phyloP scores from a whole-genome alignment of 768 basidiomycete genomes.

The Rhodotorula graminis region DNA sequence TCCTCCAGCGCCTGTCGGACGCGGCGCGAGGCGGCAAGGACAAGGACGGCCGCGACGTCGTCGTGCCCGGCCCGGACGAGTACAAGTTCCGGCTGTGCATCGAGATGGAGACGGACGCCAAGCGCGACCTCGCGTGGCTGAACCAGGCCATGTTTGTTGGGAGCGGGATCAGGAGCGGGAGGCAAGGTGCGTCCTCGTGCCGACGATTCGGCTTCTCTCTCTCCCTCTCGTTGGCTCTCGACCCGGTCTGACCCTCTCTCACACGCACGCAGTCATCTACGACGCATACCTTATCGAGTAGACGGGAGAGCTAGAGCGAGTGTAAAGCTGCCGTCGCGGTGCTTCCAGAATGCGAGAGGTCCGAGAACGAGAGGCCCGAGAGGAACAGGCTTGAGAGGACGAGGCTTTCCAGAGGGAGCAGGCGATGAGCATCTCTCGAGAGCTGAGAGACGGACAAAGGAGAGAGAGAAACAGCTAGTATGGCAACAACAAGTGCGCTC shows the following conservation, averaged over 20 bases:
- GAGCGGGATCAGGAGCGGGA: slow-evolving; percentile 6
- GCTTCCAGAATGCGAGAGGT: too few species aligned
- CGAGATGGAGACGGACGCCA: slow-evolving; percentile 35
- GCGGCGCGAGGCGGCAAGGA: slow-evolving; percentile 17
- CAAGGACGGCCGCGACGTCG: neutral
- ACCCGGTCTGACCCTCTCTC: neutral
- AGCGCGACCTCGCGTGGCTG: slow-evolving; percentile 19
- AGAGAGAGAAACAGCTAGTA: neutral
- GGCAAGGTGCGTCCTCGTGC: slow-evolving; percentile 31
- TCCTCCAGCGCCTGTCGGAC: slow-evolving; percentile 15
- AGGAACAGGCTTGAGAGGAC: too few species aligned
- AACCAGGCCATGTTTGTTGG: slow-evolving; percentile 29
- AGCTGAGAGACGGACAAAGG: too few species aligned
- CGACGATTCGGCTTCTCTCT: neutral
- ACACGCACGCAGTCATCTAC: slow-evolving; percentile 19
- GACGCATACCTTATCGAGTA: slow-evolving; percentile 30
- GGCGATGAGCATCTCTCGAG: too few species aligned
- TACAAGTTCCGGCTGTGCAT: slow-evolving; percentile 32
- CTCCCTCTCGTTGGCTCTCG: too few species aligned
- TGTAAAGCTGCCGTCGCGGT: too few species aligned
- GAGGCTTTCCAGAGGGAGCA: too few species aligned
- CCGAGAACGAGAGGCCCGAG: too few species aligned
- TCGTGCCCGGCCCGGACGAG: slow-evolving; percentile 21
- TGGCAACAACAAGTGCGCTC: neutral
- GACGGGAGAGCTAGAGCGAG: too few species aligned